phyloP scores from a whole-genome alignment of 2,329 filamentous ascomycete genomes.

The Alternaria ventricosa region DNA sequence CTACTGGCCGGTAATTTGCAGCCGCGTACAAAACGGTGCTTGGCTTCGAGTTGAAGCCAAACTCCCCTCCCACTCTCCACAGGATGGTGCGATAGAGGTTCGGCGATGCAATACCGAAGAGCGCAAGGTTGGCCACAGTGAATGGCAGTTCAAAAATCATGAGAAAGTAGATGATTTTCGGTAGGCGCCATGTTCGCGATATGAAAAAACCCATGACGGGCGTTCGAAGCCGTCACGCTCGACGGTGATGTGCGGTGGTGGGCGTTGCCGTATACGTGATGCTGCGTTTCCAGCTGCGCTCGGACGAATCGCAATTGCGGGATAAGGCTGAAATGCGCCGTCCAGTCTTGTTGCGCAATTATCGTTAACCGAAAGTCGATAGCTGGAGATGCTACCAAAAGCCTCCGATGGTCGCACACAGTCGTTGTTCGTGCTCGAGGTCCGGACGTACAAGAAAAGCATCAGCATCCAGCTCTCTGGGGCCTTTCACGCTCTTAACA shows the following conservation, averaged over 20 bases:
- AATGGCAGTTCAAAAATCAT: constrained; percentile 71
- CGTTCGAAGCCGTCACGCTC: neutral
- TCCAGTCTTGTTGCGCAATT: neutral
- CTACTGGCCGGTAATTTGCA: constrained; percentile 70
- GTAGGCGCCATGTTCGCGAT: constrained; percentile 62
- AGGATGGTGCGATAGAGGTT: constrained; percentile 74
- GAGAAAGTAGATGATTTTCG: constrained; percentile 60
- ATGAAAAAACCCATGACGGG: constrained; percentile 55
- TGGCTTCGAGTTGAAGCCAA: constrained; percentile 78
- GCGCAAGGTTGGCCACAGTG: constrained; percentile 69
- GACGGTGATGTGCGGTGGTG: constrained; percentile 1
- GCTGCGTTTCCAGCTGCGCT: constrained; percentile 12
- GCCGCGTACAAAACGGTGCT: constrained; percentile 73
- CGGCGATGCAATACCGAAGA: constrained; percentile 76
- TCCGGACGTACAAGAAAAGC: constrained; percentile 8
- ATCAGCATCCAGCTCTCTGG: constrained; percentile 15
- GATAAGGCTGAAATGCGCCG: constrained; percentile 1
- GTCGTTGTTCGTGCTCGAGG: constrained; percentile 12
- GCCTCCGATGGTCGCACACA: constrained; percentile 15
- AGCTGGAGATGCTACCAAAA: neutral
- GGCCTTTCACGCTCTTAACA: constrained; percentile 33
- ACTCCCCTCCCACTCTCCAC: constrained; percentile 74
- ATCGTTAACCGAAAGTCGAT: neutral
- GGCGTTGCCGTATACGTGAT: neutral
- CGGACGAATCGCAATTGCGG: constrained; percentile 8